A percentile compares a stretch with the other conserved stretches of the same genome.
Evolutionary conservation across 2,329 filamentous ascomycete genomes (phyloP).

Genomic region (Anthostomella pinea): DNA sequence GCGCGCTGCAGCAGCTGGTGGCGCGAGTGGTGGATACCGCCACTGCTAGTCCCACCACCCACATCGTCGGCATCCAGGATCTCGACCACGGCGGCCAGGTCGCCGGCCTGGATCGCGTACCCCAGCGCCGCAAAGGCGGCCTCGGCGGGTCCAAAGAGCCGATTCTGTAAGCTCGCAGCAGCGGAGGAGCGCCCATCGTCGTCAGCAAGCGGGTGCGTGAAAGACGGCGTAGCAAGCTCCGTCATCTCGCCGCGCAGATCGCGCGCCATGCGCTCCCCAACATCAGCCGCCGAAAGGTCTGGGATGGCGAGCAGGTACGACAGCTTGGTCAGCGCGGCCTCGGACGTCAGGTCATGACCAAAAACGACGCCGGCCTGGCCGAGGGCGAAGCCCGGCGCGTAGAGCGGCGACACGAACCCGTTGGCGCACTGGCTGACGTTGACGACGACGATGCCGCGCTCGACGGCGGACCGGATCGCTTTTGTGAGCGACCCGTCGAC

Average conservation of each 20-base stretch:
- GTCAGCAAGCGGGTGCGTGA: constrained; percentile 77
- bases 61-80: constrained; percentile 64
- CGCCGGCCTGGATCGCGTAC: constrained; percentile 73
- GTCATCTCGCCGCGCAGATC: constrained; percentile 85
- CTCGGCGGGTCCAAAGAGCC: constrained; percentile 44
- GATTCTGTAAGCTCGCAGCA: too few relatives aligned
- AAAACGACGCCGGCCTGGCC: constrained; percentile 84
- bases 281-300: constrained; percentile 59
- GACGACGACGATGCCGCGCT: constrained; percentile 79
- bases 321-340: constrained; percentile 87
- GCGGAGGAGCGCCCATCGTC: too few relatives aligned
- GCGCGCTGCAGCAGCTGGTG: constrained; percentile 67
- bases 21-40: constrained; percentile 54
- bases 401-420: constrained; percentile 74
- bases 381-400: constrained; percentile 73
- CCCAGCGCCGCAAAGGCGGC: constrained; percentile 73
- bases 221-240: constrained; percentile 68
- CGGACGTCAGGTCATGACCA: constrained; percentile 83
- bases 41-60: constrained; percentile 33
- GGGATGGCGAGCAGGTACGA: constrained; percentile 76
- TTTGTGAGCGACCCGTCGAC: constrained; percentile 75
- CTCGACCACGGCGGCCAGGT: constrained; percentile 62
- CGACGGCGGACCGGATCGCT: constrained; percentile 73
- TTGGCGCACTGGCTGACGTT: constrained; percentile 88
- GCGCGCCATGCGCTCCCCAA: constrained; percentile 67